Evolutionary conservation across 345 rosid genomes (phyloP), one percentile per base, ranked within the genome.

Genomic region (Arabis hirsuta): DNA sequence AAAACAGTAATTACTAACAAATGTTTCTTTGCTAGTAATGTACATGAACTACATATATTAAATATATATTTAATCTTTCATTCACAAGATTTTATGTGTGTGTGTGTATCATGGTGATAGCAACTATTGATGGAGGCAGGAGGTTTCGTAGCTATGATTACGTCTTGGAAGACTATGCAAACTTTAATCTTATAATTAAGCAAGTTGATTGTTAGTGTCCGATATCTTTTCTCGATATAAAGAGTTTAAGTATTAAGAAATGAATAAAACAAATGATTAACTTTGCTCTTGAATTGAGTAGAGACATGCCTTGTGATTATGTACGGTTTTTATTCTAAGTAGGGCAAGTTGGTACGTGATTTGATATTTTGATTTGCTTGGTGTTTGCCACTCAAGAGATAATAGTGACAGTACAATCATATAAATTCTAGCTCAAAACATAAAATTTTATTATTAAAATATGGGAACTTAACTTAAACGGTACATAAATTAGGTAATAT

Each of bases 271-370:
- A 65, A 73, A 65, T 56, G 60, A 73, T 57, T 66, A 34, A 66
- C 50, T 12, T 65, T 27, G 60, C 54, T 48, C 47, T n/a, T 64
- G 65, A 57, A 7, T 38, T 48, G 54, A 57, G 41, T 32, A 52
- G 36, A 58, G 56, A 74, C 69, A 74, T 74, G 68, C 41, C 78
- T 59, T 67, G 68, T 59, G 68, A n/a, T n/a, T n/a, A n/a, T n/a
- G n/a, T n/a, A n/a, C n/a, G n/a, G n/a, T n/a, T n/a, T n/a, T n/a
- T n/a, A n/a, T n/a, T n/a, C n/a, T n/a, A n/a, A n/a, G n/a, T n/a
- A n/a, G n/a, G n/a, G n/a, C n/a, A n/a, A n/a, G n/a, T n/a, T n/a
- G n/a, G n/a, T n/a, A n/a, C n/a, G n/a, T n/a, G n/a, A n/a, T n/a
- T n/a, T n/a, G n/a, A n/a, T n/a, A n/a, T n/a, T n/a, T n/a, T n/a